Conservation (phyloP, 306 rosid species). For the Vigna hirtella region DNA sequence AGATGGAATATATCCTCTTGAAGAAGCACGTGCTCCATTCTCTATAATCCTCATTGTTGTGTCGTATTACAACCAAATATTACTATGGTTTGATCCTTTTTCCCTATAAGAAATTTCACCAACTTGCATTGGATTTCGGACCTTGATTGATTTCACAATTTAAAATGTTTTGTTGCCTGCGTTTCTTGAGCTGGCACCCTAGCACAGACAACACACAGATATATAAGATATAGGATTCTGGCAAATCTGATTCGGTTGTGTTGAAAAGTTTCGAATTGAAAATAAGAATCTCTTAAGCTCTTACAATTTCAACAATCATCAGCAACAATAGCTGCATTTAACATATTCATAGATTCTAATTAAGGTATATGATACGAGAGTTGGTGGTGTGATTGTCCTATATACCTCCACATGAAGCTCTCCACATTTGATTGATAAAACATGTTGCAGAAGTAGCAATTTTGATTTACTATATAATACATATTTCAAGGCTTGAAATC, state of each 20-base stretch:
- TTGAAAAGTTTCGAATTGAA: conserved; percentile 28
- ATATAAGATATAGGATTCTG: not conserved
- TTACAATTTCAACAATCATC: conserved; percentile 38
- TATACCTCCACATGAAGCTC: conserved; percentile 33
- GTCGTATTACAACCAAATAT: conserved; percentile 12
- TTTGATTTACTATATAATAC: conserved; percentile 4
- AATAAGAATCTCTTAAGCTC: not conserved
- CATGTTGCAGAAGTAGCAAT: not conserved
- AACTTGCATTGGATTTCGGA: conserved; percentile 33
- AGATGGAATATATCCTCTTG: conserved; percentile 39
- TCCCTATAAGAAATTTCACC: conserved; percentile 26
- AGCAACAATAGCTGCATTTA: conserved; percentile 38
- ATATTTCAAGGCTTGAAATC: conserved; percentile 7
- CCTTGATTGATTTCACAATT: conserved; percentile 24
- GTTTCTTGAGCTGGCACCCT: conserved; percentile 33
- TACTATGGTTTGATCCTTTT: conserved; percentile 20
- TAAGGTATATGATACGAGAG: not conserved
- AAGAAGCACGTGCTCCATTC: conserved; percentile 45
- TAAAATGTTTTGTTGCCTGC: conserved; percentile 9
- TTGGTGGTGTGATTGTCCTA: not conserved
- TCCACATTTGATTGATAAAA: conserved; percentile 14
- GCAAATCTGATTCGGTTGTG: conserved; percentile 24
- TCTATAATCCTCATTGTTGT: conserved; percentile 5
- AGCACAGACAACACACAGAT: not conserved
- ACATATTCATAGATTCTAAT: conserved; percentile 32